Conservation (phyloP, 345 rosid genomes). For the Bretschneidera sinensis region DNA sequence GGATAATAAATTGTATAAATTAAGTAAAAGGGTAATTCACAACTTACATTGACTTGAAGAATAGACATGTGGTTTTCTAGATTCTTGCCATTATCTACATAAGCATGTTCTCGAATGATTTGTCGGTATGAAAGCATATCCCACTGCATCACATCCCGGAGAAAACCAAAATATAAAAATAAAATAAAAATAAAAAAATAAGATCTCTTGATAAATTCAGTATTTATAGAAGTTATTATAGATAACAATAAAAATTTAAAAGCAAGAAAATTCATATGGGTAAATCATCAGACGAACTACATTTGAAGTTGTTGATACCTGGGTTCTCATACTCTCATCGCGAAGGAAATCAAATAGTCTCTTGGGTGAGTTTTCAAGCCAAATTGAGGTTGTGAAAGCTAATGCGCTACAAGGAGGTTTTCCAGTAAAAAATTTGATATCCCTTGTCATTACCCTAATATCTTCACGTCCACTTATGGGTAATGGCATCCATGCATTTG, state of each 20-base stretch:
- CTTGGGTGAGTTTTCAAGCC: slow-evolving; percentile 21
- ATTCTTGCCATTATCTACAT: slow-evolving; percentile 19
- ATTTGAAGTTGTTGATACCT: too few species aligned
- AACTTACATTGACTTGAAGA: slow-evolving; percentile 31
- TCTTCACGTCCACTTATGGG: slow-evolving; percentile 20
- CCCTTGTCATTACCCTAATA: slow-evolving; percentile 21
- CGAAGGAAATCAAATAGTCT: slow-evolving; percentile 31
- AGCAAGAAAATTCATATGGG: too few species aligned
- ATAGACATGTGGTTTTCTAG: slow-evolving; percentile 27
- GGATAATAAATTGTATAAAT: not conserved
- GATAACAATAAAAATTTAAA: not conserved
- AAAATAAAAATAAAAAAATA: not conserved
- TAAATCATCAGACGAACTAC: too few species aligned
- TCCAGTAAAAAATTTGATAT: slow-evolving; percentile 4
- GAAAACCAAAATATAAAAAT: not conserved
- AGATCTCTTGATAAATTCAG: not conserved
- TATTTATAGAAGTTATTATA: not conserved
- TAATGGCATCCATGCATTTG: slow-evolving; percentile 32
- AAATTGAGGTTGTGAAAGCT: slow-evolving; percentile 31
- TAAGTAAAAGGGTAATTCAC: not conserved
- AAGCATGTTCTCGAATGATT: slow-evolving; percentile 19
- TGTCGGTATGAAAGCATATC: slow-evolving; percentile 25
- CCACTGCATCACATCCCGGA: slow-evolving; percentile 31
- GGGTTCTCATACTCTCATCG: slow-evolving; percentile 12
- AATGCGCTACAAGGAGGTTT: slow-evolving; percentile 9